Conservation (phyloP, 2,329 filamentous ascomycete species). For the Exophiala viscosa region DNA sequence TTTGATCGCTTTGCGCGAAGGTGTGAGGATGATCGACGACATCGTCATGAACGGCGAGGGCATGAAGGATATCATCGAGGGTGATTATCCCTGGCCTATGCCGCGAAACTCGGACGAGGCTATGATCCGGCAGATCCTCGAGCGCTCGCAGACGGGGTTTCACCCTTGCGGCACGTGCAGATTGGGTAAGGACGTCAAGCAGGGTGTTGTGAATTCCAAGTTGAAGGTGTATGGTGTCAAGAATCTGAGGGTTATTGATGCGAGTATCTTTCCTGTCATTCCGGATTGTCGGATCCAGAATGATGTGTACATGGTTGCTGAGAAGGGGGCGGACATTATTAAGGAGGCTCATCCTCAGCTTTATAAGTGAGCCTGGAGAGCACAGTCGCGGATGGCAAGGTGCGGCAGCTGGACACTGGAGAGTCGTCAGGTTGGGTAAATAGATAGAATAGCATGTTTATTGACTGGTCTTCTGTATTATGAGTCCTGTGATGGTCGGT, state of each 20-base stretch:
- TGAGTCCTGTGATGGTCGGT: too few relatives aligned
- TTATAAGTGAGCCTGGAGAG: too few relatives aligned
- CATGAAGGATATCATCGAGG: conserved; percentile 44
- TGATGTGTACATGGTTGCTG: conserved; percentile 58
- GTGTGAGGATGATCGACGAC: conserved; percentile 53
- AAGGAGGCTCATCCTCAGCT: conserved; percentile 33
- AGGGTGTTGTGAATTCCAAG: conserved; percentile 49
- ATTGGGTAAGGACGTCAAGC: conserved; percentile 49
- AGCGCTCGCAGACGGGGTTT: conserved; percentile 58
- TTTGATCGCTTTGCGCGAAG: conserved; percentile 58
- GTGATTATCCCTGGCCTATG: conserved; percentile 59
- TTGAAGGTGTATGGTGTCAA: conserved; percentile 54
- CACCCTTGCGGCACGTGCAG: conserved; percentile 57
- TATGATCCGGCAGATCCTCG: conserved; percentile 56
- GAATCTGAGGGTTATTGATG: conserved; percentile 54
- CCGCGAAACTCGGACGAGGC: conserved; percentile 53
- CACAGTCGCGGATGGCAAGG: too few relatives aligned
- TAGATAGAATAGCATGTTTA: too few relatives aligned
- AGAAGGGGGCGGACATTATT: conserved; percentile 52
- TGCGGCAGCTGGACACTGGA: too few relatives aligned
- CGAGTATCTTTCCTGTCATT: conserved; percentile 55
- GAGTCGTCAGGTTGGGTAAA: too few relatives aligned
- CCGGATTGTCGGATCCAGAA: conserved; percentile 58
- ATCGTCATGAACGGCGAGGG: conserved; percentile 56
- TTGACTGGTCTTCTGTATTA: too few relatives aligned